Percentiles rank a stretch among this genome's conserved stretches.
phyloP scores from a whole-genome alignment of 2,329 filamentous ascomycete species.

The Aspergillus fumigatus region DNA sequence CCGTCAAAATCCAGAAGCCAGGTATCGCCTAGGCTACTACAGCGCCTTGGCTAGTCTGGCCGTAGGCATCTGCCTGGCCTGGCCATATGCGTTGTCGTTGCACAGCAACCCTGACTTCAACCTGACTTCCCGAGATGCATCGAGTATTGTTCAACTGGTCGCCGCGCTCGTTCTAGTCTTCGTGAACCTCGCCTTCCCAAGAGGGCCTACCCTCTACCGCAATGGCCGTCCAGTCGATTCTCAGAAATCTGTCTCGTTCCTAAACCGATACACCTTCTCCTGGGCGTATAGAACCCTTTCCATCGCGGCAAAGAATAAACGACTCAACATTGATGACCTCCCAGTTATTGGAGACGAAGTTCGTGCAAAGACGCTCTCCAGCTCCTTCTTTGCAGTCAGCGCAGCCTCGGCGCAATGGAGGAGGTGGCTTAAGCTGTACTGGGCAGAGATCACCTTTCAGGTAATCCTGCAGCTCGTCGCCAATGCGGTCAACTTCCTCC shows the following conservation, averaged over 20 bases:
- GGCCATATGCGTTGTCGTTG: background rate
- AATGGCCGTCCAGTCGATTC: constrained; percentile 57
- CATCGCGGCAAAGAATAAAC: constrained; percentile 54
- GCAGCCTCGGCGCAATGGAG: constrained; percentile 48
- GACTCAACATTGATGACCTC: constrained; percentile 59
- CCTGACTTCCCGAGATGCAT: background rate
- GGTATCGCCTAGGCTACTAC: constrained; percentile 8
- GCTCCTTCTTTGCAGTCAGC: constrained; percentile 1
- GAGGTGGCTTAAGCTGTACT: constrained; percentile 56
- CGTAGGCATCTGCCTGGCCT: background rate
- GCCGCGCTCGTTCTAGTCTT: constrained; percentile 1
- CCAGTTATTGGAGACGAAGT: constrained; percentile 54
- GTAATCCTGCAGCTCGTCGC: constrained; percentile 52
- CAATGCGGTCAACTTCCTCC: constrained; percentile 59
- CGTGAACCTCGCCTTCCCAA: constrained; percentile 49
- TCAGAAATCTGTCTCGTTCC: constrained; percentile 56
- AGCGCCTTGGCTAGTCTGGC: constrained; percentile 2
- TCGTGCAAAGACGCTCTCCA: constrained; percentile 43
- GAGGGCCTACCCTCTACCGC: constrained; percentile 61
- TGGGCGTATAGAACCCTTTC: constrained; percentile 57
- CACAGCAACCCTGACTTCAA: background rate
- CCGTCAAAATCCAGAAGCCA: background rate
- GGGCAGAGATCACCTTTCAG: constrained; percentile 52
- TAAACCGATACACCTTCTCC: constrained; percentile 58
- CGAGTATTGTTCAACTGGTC: background rate